phyloP scores from a whole-genome alignment of 2,329 filamentous ascomycete species.

The Mycocentrospora acerina region DNA sequence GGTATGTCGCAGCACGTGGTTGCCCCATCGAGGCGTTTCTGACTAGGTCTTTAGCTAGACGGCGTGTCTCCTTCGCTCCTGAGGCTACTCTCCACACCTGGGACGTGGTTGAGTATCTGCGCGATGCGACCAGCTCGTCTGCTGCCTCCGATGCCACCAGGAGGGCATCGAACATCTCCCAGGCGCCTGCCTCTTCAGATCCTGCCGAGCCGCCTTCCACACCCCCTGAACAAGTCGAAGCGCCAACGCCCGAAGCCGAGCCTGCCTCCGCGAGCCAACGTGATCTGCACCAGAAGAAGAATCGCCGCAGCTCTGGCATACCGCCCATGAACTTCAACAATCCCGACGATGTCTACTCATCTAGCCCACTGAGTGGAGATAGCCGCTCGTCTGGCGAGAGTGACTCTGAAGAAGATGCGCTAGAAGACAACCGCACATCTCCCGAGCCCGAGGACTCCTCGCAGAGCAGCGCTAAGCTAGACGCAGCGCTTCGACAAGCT shows the following conservation, averaged over 20 bases:
- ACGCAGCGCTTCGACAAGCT: constrained; percentile 76
- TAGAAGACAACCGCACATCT: constrained; percentile 59
- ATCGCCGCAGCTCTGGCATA: constrained; percentile 65
- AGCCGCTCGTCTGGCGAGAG: constrained; percentile 44
- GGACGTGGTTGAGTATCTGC: constrained; percentile 86
- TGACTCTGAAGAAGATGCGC: constrained; percentile 70
- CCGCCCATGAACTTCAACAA: constrained; percentile 65
- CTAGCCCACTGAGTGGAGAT: constrained; percentile 73
- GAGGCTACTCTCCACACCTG: constrained; percentile 97
- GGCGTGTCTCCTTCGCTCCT: constrained; percentile 93
- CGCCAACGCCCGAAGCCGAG: constrained; percentile 59
- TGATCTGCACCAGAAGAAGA: constrained; percentile 63
- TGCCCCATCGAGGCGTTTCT: constrained; percentile 3
- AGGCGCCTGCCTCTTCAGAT: constrained; percentile 46
- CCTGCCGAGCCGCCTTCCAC: constrained; percentile 63
- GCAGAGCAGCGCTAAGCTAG: constrained; percentile 71
- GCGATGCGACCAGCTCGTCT: constrained; percentile 78
- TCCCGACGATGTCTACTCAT: constrained; percentile 67
- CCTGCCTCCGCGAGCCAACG: constrained; percentile 67
- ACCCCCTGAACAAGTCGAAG: constrained; percentile 60
- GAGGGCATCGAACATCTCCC: constrained; percentile 65
- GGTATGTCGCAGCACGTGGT: constrained; percentile 47
- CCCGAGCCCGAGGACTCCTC: constrained; percentile 59
- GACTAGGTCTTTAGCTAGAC: constrained; percentile 60
- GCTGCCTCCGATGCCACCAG: constrained; percentile 73